Percentiles rank a stretch among this genome's conserved stretches.
Evolutionary conservation across 2,329 filamentous ascomycete species (phyloP).

Genomic region (Penicillium sp.): DNA sequence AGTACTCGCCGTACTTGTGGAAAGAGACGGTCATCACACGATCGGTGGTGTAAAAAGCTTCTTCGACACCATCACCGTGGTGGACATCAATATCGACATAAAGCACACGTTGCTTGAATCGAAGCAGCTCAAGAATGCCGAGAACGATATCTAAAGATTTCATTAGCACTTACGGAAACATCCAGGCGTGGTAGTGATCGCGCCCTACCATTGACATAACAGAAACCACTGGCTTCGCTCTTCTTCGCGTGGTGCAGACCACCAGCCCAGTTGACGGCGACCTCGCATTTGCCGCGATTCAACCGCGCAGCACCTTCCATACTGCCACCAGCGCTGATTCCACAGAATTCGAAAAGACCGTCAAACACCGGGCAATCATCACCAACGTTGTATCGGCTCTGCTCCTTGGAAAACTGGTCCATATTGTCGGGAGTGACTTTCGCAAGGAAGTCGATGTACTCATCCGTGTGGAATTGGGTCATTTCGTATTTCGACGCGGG

Average conservation of each 20-base stretch:
- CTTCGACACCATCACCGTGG: constrained; percentile 68
- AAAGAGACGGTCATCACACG: constrained; percentile 72
- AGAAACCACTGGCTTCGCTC: constrained; percentile 91
- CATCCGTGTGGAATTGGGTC: constrained; percentile 72
- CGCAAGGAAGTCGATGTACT: constrained; percentile 71
- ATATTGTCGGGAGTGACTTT: constrained; percentile 99
- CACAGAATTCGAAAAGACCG: constrained; percentile 69
- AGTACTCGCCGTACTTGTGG: constrained; percentile 73
- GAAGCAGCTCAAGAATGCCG: constrained; percentile 64
- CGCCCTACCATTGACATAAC: constrained; percentile 82
- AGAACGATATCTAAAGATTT: constrained; percentile 60
- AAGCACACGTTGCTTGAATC: constrained; percentile 64
- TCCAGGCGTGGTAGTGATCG: too few relatives aligned
- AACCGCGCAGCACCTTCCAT: constrained; percentile 71
- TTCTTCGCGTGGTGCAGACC: constrained; percentile 97
- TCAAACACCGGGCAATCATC: constrained; percentile 67
- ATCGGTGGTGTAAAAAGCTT: constrained; percentile 71
- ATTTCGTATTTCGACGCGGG: constrained; percentile 71
- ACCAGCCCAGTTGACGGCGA: constrained; percentile 83
- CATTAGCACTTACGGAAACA: constrained; percentile 13
- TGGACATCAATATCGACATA: constrained; percentile 70
- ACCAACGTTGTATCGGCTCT: constrained; percentile 74
- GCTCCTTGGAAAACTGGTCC: constrained; percentile 88
- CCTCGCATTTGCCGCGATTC: constrained; percentile 67
- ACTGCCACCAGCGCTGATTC: constrained; percentile 67